These are phyloP conservation scores for Pichia cactophila DNA, from an alignment of 1,139 yeast genomes.

Conservation along the genomic window DNA sequence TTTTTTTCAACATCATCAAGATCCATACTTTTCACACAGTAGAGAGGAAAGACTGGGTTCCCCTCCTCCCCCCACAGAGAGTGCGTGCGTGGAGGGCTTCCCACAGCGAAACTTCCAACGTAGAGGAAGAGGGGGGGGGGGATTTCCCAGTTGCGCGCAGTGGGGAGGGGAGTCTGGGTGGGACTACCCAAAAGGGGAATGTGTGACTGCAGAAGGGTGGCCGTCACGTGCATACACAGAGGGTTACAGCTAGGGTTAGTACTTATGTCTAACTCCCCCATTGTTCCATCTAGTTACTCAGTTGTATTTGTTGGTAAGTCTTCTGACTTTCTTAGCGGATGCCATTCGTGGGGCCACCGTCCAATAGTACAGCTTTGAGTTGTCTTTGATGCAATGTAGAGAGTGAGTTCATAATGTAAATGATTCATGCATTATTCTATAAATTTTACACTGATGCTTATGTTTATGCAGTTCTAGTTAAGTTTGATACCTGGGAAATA, in stretches of 20 bases:
- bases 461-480: neutral
- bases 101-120: too few species aligned
- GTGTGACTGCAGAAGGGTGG: too few species aligned
- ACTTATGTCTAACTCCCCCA: too few species aligned
- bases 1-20: neutral
- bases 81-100: too few species aligned
- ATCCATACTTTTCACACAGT: neutral
- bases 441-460: neutral
- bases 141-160: too few species aligned
- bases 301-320: constrained; percentile 11
- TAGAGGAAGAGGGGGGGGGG: too few species aligned
- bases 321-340: constrained; percentile 28
- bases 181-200: too few species aligned
- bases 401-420: neutral
- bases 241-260: too few species aligned
- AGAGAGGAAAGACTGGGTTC: too few species aligned
- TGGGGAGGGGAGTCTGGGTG: too few species aligned
- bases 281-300: neutral
- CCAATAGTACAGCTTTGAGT: constrained; percentile 16
- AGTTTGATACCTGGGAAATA: constrained; percentile 21
- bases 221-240: too few species aligned
- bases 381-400: neutral
- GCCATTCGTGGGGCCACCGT: constrained; percentile 25
- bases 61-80: too few species aligned
- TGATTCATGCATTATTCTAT: neutral